Conservation (phyloP, 2,329 filamentous ascomycete species). For the Nigrograna mackinnonii region DNA sequence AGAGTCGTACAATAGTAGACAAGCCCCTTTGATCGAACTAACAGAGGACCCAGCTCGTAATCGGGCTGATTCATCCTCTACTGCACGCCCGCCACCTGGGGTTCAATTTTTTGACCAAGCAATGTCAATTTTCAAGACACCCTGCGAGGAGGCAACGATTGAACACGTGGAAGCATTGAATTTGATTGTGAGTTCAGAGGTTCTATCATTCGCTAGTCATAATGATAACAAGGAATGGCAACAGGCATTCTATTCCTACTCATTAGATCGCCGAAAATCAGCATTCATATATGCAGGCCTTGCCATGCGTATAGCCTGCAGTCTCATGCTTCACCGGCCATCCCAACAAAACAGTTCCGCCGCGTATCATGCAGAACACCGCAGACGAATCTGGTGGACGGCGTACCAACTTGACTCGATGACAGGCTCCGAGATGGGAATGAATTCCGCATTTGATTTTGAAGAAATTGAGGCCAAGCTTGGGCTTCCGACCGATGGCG, state of each 20-base stretch:
- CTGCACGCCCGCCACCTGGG: conserved; percentile 3
- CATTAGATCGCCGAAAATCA: background rate
- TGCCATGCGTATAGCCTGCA: conserved; percentile 1
- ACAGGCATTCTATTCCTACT: conserved; percentile 2
- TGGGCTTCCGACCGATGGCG: background rate
- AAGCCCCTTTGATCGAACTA: background rate
- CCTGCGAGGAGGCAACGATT: conserved; percentile 1
- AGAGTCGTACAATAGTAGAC: conserved; percentile 1
- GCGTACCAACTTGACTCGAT: conserved; percentile 4
- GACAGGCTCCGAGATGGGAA: conserved; percentile 2
- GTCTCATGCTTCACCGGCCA: conserved; percentile 2
- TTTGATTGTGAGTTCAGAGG: background rate
- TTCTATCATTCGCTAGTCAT: background rate
- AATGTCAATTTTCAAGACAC: conserved; percentile 2
- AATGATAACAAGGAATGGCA: background rate
- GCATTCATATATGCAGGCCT: conserved; percentile 3
- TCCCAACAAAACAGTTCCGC: background rate
- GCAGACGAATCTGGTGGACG: conserved; percentile 6
- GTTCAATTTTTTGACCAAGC: conserved; percentile 4
- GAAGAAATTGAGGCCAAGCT: background rate
- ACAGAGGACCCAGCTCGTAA: background rate
- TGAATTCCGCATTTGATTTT: background rate
- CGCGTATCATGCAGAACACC: conserved; percentile 1
- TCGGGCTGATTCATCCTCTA: background rate
- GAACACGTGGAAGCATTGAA: conserved; percentile 5